These are phyloP conservation scores for Chrysosporium queenslandicum DNA, from an alignment of 2,329 filamentous ascomycete genomes.

Conservation along the genomic window DNA sequence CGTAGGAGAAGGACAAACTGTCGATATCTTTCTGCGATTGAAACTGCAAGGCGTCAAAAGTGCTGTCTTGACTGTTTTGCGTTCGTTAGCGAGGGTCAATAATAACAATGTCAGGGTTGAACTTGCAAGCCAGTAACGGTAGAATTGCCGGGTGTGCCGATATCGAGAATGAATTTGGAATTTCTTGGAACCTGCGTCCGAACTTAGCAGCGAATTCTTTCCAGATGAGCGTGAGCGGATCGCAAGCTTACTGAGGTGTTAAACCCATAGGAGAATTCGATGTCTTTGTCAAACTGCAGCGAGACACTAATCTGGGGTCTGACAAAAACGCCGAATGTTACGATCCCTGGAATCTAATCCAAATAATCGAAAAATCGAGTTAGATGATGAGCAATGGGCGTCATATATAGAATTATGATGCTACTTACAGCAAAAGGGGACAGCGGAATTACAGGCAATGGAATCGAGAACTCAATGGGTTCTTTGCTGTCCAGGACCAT, in stretches of 20 bases:
- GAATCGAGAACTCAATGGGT: constrained; percentile 16
- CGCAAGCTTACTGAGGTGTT: constrained; percentile 17
- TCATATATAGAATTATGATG: neutral
- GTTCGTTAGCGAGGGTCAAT: neutral
- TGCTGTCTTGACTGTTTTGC: constrained; percentile 16
- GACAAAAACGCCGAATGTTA: constrained; percentile 18
- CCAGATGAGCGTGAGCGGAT: neutral
- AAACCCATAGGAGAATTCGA: constrained; percentile 20
- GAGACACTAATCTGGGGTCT: constrained; percentile 14
- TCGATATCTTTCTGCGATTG: constrained; percentile 13
- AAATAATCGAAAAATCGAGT: neutral
- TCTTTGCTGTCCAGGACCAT: constrained; percentile 15
- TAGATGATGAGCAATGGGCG: too few species aligned
- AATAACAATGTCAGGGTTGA: neutral
- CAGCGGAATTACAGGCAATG: constrained; percentile 19
- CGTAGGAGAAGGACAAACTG: constrained; percentile 14
- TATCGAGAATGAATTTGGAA: constrained; percentile 17
- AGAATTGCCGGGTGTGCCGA: constrained; percentile 16
- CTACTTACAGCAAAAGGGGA: constrained; percentile 19
- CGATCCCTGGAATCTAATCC: constrained; percentile 18
- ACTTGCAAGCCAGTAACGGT: constrained; percentile 28
- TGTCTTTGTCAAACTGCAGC: constrained; percentile 11
- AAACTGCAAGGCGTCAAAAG: constrained; percentile 17
- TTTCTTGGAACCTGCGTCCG: constrained; percentile 16
- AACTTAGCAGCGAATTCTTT: neutral